Evolutionary conservation across 2,329 filamentous ascomycete species (phyloP), one percentile per base, ranked within the genome.

Genomic region (Aspergillus latus): DNA sequence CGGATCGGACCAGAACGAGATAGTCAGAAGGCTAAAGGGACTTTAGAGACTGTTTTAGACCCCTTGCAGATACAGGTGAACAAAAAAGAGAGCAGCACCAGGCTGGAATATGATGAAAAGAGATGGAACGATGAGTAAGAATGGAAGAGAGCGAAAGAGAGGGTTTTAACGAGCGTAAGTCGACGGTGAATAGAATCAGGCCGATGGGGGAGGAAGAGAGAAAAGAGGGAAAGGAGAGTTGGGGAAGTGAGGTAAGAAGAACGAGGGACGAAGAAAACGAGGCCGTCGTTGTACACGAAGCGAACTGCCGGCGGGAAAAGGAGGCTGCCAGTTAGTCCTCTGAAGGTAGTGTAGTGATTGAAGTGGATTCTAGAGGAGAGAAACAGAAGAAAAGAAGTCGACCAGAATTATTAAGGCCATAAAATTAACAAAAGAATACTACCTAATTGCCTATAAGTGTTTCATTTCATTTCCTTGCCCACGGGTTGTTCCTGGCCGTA

Each of bases 51-150:
- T 15, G 47, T 53, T 47, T 52, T 28, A 48, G 15, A 44, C 55
- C 58, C 56, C 62, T 58, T 61, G 59, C 53, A 61, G 56, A 59
- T 48, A 39, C 46, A 42, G 43, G 40, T 40, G 55, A 43, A 56
- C 29, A 63, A 61, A 59, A 53, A 60, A 59, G 51, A 56, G 54
- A 50, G 49, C 64, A 67, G 63, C 63, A 57, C 65, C 64, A 64
- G 67, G 67, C 67, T 63, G 64, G 57, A 59, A 57, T 59, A 58
- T 47, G 42, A 55, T 44, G 52, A 54, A 59, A 46, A 62, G 53
- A 53, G 53, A 55, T 64, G 63, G 61, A 62, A 62, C 30, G 47
- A 43, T 26, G 40, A 55, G 48, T 34, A 37, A 11, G 34, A 11
- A 47, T 51, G 44, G 32, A 48, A 30, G 29, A 54, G 45, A 52